Base-by-base conservation (phyloP, 2,329 filamentous ascomycete genomes). In the Epicoccum sorghinum region DNA sequence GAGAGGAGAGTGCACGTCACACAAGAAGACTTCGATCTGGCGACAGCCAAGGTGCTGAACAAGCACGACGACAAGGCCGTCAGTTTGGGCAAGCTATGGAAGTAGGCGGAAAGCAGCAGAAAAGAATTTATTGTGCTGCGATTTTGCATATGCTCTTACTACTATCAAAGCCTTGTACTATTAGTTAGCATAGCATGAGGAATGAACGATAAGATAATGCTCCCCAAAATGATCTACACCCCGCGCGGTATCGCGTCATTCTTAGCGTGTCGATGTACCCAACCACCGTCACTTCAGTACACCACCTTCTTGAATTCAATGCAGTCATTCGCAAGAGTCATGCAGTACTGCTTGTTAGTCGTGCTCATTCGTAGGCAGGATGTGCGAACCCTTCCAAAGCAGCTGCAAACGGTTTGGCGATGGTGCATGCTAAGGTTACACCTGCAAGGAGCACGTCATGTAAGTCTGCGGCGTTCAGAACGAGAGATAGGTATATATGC, bases 41-140 rank as follows among this genome's bases (percentile, higher is more conserved):
- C 95, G 30, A 99, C 95, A 6, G 95, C 95, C 74, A 99, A 99
- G 89, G 93, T 99, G 57, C 85, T 99, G 75, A 98, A 99, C 86
- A 98, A 97, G 84, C 95, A 98, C 76, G 95, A 98, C 72, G 95
- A 99, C 78, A 98, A 98, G 85, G 93, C 96, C 76, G 90, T 92
- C 67, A 92, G 89, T 72, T 82, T 96, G 69, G 89, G 89, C 73
- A 96, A 96, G 80, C 81, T 96, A 70, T 96, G 87, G 86, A 90
- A 90, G 82, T 91, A 83, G 55, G 25, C 37, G 12, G 18, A 35
- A 5, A 3, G 38, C 30, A 14, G 12, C 4, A 12, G 30, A n/a
- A 24, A 13, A 18, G n/a, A 7, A 36, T 36, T 48, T 29, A 29
- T 50, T 23, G 29, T 18, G 38, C 35, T 43, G 52, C 30, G 36